Conservation (phyloP, 1,284 basidiomycete species). For the Puccinia sorghi region DNA sequence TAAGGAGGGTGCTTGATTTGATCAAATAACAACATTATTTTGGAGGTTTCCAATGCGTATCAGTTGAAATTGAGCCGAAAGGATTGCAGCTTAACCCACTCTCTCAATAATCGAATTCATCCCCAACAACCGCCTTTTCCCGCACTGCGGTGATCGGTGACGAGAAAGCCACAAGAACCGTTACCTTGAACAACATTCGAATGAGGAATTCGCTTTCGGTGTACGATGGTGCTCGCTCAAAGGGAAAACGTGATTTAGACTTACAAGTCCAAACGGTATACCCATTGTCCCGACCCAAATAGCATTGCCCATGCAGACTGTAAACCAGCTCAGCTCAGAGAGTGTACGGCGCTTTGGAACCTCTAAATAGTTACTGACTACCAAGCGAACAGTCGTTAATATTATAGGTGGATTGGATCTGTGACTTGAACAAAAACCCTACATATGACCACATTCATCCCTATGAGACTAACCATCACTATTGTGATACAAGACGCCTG, state of each 20-base stretch:
- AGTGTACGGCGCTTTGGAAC: background rate
- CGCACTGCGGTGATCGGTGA: slow-evolving; percentile 4
- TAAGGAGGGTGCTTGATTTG: no score
- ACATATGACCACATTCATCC: background rate
- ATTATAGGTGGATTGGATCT: background rate
- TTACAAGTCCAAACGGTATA: slow-evolving; percentile 20
- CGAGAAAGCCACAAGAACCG: background rate
- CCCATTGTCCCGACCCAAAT: slow-evolving; percentile 15
- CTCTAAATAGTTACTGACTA: slow-evolving; percentile 6
- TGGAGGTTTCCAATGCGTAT: no score
- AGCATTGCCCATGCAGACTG: background rate
- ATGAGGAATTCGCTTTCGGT: background rate
- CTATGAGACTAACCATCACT: background rate
- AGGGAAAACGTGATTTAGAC: background rate
- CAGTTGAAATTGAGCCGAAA: no score
- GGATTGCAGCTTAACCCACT: no score
- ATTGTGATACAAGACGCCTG: slow-evolving; percentile 7
- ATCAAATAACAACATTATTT: no score
- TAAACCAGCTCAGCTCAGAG: slow-evolving; percentile 7
- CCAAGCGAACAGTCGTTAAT: background rate
- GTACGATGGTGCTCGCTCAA: background rate
- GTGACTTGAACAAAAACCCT: background rate
- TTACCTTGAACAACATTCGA: background rate
- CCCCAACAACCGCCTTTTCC: background rate
- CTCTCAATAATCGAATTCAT: slow-evolving; percentile 13